These are phyloP conservation scores for Pinus taeda DNA, from an alignment of 75 land plant species.

Conservation along the genomic window DNA sequence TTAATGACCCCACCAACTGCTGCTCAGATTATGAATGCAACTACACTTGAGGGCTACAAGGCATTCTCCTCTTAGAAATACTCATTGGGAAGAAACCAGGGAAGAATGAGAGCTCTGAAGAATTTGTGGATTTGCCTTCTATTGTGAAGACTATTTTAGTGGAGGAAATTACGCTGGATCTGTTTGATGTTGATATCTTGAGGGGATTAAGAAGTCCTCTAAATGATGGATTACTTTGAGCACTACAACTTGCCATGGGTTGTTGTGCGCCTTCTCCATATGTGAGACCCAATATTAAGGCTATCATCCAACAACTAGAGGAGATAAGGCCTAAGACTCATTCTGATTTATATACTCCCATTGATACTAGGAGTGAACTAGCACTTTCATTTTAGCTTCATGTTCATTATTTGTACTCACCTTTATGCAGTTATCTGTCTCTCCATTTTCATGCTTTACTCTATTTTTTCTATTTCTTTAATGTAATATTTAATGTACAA, in stretches of 20 bases:
- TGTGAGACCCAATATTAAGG: conserved; percentile 52
- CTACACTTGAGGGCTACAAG: conserved; percentile 26
- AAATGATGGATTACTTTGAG: conserved; percentile 49
- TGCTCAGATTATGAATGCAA: conserved; percentile 11
- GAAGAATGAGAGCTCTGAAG: background rate
- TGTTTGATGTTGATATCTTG: conserved; percentile 25
- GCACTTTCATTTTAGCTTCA: conserved; percentile 4
- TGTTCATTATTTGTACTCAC: background rate
- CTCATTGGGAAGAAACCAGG: conserved; percentile 20
- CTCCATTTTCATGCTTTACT: too few species aligned
- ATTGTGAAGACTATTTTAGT: conserved; percentile 24
- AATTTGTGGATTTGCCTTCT: conserved; percentile 19
- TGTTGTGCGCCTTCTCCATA: conserved; percentile 75
- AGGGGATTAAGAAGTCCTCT: conserved; percentile 15
- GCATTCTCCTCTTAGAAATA: conserved; percentile 18
- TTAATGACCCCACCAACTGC: conserved; percentile 15
- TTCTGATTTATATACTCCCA: too few species aligned
- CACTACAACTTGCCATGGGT: conserved; percentile 72
- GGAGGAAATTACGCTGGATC: conserved; percentile 21
- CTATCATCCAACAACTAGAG: background rate
- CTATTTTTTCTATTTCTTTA: too few species aligned
- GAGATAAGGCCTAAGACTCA: too few species aligned
- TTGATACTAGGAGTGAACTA: conserved; percentile 3
- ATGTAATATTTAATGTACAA: too few species aligned
- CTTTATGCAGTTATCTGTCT: too few species aligned